Conservation (phyloP, 1,284 basidiomycete species). For the Ganoderma boninense region DNA sequence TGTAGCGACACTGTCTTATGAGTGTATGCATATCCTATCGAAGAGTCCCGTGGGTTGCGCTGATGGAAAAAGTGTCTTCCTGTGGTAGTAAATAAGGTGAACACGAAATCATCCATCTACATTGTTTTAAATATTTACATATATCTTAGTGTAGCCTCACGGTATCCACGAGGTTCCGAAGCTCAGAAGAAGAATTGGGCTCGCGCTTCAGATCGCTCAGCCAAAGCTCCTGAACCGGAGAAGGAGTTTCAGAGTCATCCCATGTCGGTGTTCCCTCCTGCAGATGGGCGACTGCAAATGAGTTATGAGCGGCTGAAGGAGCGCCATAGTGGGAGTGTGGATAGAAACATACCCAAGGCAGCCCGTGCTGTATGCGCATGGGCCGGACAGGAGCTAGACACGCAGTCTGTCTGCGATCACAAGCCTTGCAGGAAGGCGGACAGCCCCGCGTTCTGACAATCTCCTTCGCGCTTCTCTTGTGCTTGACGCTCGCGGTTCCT, state of each 20-base stretch:
- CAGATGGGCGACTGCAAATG: neutral
- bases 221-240: neutral
- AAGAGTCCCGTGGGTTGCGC: neutral
- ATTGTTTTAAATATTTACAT: neutral
- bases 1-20: no score
- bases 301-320: neutral
- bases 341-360: neutral
- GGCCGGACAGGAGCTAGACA: neutral
- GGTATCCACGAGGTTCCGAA: neutral
- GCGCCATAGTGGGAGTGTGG: no score
- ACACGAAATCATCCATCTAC: neutral
- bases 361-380: neutral
- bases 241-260: slow-evolving; percentile 4
- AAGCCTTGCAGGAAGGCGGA: slow-evolving; percentile 59
- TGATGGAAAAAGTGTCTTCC: neutral
- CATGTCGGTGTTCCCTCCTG: neutral
- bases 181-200: neutral
- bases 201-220: neutral
- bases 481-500: slow-evolving; percentile 62
- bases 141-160: neutral
- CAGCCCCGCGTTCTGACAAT: slow-evolving; percentile 42
- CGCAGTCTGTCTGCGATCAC: slow-evolving; percentile 14
- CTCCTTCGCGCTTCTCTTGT: slow-evolving; percentile 41
- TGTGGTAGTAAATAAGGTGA: neutral
- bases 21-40: neutral